A percentile compares a stretch with the other conserved stretches of the same genome.
These are phyloP conservation scores for Keqinozyma sinolaborantium DNA, from an alignment of 1,139 yeast genomes.

Conservation along the genomic window DNA sequence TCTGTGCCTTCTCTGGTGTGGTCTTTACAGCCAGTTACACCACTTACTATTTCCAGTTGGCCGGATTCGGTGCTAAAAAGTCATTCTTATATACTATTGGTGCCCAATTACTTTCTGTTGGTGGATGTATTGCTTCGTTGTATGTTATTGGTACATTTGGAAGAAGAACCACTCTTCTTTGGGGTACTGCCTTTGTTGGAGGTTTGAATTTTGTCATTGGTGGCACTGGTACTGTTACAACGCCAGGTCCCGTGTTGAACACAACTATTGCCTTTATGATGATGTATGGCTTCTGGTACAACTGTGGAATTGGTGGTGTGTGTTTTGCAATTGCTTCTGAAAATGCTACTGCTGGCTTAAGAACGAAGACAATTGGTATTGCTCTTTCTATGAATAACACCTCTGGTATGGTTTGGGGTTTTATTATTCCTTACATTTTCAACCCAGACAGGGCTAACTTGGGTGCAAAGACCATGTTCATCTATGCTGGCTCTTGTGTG, in stretches of 20 bases:
- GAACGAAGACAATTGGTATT: conserved; percentile 14
- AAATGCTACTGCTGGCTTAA: conserved; percentile 10
- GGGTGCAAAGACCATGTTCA: conserved; percentile 10
- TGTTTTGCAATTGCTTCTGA: conserved; percentile 11
- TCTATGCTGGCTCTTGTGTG: conserved; percentile 3
- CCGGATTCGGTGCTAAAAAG: conserved; percentile 13
- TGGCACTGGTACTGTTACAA: conserved; percentile 4
- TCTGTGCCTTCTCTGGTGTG: conserved; percentile 17
- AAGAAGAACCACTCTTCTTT: conserved; percentile 20
- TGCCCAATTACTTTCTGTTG: conserved; percentile 19
- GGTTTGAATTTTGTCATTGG: conserved; percentile 6
- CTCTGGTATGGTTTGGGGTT: conserved; percentile 12
- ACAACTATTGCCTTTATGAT: conserved; percentile 9
- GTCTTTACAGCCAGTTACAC: conserved; percentile 15
- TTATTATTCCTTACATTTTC: conserved; percentile 16
- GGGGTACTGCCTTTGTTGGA: conserved; percentile 19
- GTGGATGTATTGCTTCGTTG: conserved; percentile 10
- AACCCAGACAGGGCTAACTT: conserved; percentile 15
- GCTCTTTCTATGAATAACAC: conserved; percentile 5
- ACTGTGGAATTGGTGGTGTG: conserved; percentile 14
- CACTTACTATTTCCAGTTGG: conserved; percentile 17
- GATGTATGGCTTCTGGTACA: conserved; percentile 13
- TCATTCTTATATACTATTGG: conserved; percentile 22
- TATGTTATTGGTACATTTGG: conserved; percentile 14
- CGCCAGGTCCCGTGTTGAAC: conserved; percentile 1